Base-by-base conservation (phyloP, 164 flowering plant species). In the Aristolochia fimbriata region DNA sequence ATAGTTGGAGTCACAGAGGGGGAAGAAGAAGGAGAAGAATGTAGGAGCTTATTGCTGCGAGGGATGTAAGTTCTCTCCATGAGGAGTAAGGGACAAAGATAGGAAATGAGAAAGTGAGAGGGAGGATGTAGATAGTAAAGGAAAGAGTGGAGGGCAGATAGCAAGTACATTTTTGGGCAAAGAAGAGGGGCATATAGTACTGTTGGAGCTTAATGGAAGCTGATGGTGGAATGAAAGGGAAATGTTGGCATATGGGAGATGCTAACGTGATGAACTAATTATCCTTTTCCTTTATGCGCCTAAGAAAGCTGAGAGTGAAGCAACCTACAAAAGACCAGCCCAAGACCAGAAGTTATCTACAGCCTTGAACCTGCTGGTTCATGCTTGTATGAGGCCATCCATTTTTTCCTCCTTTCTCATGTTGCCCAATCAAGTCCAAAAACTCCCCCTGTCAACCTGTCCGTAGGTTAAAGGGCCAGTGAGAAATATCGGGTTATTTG, bases 261-360 rank as follows among this genome's bases (percentile, higher is more conserved):
- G 73, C 71, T 60, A 66, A 66, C 70, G 30, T 57, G 73, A 66
- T 60, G 63, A 66, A 15, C 62, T 65, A 64, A 63, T 55, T 57
- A 13, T 10, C 56, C 55, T 64, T 55, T 69, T 60, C 14, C 46
- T 37, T 69, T 68, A 68, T 69, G 72, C 61, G 72, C 61, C 50
- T 47, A 37, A n/a, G 41, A 59, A 63, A 61, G 30, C 48, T 51
- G 54, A 63, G 56, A 20, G n/a, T 6, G 23, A 47, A 65, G 70
- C 60, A 61, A 55, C 57, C 56, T 27, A 27, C 43, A 19, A 17
- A 37, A 37, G 43, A 37, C 43, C 43, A 37, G 43, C 9, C 43
- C 43, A 7, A 37, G 43, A 37, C 43, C 43, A 37, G 43, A 37
- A 37, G 43, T 37, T 37, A 10, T 37, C 9, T 37, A 3, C 30